These are phyloP conservation scores for Boletus reticulatus DNA, from an alignment of 768 basidiomycete genomes.

Conservation along the genomic window DNA sequence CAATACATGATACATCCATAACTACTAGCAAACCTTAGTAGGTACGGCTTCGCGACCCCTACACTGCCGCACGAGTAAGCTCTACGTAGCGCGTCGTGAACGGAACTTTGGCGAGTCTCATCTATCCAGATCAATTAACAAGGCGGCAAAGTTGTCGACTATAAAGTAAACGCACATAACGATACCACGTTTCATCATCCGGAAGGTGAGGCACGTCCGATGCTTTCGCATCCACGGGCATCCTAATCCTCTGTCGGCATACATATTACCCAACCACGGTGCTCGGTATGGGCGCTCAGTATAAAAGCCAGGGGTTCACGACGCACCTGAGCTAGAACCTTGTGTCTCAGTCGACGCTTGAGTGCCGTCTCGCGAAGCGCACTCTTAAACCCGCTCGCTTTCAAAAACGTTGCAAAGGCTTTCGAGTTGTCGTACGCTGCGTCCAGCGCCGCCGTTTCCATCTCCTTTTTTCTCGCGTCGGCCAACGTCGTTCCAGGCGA, in stretches of 20 bases:
- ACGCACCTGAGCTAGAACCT: slow-evolving; percentile 40
- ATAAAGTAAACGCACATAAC: slow-evolving; percentile 21
- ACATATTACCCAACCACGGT: background rate
- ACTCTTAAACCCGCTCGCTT: slow-evolving; percentile 18
- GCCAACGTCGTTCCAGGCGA: slow-evolving; percentile 5
- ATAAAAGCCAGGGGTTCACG: background rate
- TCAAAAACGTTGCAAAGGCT: slow-evolving; percentile 35
- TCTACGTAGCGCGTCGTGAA: slow-evolving; percentile 23
- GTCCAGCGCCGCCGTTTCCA: slow-evolving; percentile 6
- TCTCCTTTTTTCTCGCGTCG: slow-evolving; percentile 2
- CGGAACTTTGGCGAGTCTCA: slow-evolving; percentile 11
- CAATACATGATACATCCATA: background rate
- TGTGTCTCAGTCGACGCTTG: slow-evolving; percentile 29
- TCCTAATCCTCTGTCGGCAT: slow-evolving; percentile 13
- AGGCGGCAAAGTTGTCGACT: background rate
- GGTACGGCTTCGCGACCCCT: background rate
- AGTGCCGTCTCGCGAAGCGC: slow-evolving; percentile 18
- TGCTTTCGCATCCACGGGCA: slow-evolving; percentile 29
- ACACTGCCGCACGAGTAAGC: slow-evolving; percentile 8
- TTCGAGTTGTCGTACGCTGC: slow-evolving; percentile 41
- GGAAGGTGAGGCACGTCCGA: slow-evolving; percentile 34
- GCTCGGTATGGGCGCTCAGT: background rate
- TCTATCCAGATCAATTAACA: slow-evolving; percentile 9
- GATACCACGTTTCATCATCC: slow-evolving; percentile 37
- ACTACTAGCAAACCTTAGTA: background rate